Base-by-base conservation (phyloP, 2,329 filamentous ascomycete species). In the Simplicillium aogashimaense region DNA sequence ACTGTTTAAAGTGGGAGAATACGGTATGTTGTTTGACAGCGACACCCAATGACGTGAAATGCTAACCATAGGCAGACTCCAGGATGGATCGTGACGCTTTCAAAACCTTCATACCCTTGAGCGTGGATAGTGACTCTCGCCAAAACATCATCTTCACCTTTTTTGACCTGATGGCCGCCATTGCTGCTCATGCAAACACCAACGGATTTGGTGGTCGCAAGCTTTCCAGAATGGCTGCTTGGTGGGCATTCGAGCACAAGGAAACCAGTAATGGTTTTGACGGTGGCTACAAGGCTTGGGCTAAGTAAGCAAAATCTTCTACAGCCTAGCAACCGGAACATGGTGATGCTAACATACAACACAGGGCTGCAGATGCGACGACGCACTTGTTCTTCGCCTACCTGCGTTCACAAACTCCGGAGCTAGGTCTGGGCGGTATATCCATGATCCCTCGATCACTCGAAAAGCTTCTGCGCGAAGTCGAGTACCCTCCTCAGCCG, bases 301-400 rank as follows among this genome's bases (percentile, higher is more conserved):
- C 82, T 50, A 81, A 69, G 83, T 89, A 66, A 61, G 76, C 56
- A 32, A 37, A 32, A 13, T 29, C 11, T 9, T 5, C 20, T 25
- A 25, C 20, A 9, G 20, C 9, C 6, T 18, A 42, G 13, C 15
- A 32, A 36, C 43, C 28, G 10, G 9, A 7, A 30, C 18, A 13
- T 32, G 12, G 14, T 29, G 36, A 43, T 40, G 28, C 50, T 55
- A 14, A 54, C 38, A 35, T 12, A n/a, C 17, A 16, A 40, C 20
- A 13, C 39, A 94, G 86, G 54, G 89, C 90, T 45, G 92, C 92
- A 43, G 88, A 97, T 70, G 92, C 92, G 40, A 88, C 90, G 15
- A 95, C 89, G 54, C 92, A 98, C 66, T 69, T 98, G 40, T 98
- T 98, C 70, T 98, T 98, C 57, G 92, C 92, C 41, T 98, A 97